Base-by-base conservation (phyloP, 129 eudicot genomes). In the Flaveria robusta region DNA sequence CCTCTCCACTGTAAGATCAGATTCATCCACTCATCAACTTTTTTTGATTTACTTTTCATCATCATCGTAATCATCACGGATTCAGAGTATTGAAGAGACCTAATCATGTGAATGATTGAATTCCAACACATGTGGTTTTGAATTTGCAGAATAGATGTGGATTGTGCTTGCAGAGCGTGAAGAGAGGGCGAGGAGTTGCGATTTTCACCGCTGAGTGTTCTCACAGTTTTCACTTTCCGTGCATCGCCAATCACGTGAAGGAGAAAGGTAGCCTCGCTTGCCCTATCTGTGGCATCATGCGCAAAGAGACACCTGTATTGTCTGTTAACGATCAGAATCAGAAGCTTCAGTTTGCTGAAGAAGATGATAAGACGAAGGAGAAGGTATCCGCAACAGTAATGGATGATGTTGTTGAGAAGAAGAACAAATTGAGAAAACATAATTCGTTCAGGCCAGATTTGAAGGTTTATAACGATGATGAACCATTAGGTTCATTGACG, bases 131-230 rank as follows among this genome's bases (percentile, higher is more conserved):
- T 19, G 7, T 60, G 18, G 14, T 7, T 46, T 37, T 50, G 5
- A 5, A 59, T 50, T 64, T 59, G 78, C 90, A 85, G 91, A 77
- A 72, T 47, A 87, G 93, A 72, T 94, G 98, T 37, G 97, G 97
- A 31, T 77, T 91, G 68, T 94, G 98, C 75, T 74, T 81, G 11
- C 89, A 82, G 76, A 86, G 79, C 24, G 88, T 87, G 65, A 94
- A 87, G 79, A 52, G 89, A 13, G 98, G 97, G 9, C 87, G 82
- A 70, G 97, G 97, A 0, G 81, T 86, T 26, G 98, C 98, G 2
- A 87, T 94, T 66, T 94, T 84, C 83, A 94, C 98, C 54, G 96
- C 97, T 14, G 98, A 94, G 74, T 94, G 98, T 82, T 87, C 88
- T 7, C 96, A 94, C 81, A 64, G 85, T 24, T 94, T 94, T 77